Evolutionary conservation across 257 asterid genomes (phyloP).

Genomic region (Anisodus tanguticus): DNA sequence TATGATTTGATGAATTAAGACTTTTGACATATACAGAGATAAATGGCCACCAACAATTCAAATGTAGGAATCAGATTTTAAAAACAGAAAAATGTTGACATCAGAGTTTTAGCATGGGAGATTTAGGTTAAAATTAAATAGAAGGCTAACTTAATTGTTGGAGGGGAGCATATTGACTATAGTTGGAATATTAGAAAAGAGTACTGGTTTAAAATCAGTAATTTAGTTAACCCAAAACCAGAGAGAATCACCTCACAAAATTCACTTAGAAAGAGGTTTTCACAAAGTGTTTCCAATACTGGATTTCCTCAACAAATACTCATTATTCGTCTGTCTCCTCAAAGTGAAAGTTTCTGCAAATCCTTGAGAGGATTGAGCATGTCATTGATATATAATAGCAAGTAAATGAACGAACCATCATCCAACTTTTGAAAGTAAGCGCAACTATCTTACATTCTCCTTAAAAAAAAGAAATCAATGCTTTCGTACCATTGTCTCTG

Average conservation of each 20-base stretch:
- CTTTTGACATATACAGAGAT: background rate
- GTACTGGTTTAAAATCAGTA: background rate
- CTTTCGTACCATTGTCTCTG: background rate
- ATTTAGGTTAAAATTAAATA: background rate
- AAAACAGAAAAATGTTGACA: background rate
- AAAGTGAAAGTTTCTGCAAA: background rate
- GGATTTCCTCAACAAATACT: slow-evolving; percentile 22
- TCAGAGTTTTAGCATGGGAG: background rate
- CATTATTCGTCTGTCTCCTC: background rate
- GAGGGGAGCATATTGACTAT: background rate
- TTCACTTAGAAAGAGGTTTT: background rate
- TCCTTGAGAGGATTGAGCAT: background rate
- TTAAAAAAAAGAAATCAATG: background rate
- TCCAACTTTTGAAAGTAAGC: background rate
- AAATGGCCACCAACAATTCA: background rate
- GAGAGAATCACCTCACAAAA: background rate
- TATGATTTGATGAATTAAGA: background rate
- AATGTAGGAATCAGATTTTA: background rate
- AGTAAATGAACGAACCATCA: background rate
- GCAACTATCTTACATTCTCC: background rate
- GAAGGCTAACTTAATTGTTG: slow-evolving; percentile 1
- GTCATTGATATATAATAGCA: background rate
- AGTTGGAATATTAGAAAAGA: slow-evolving; percentile 7
- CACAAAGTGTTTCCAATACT: background rate
- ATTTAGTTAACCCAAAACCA: background rate